phyloP scores from a whole-genome alignment of 2,329 filamentous ascomycete genomes.

The Colletotrichum neosansevieriae region DNA sequence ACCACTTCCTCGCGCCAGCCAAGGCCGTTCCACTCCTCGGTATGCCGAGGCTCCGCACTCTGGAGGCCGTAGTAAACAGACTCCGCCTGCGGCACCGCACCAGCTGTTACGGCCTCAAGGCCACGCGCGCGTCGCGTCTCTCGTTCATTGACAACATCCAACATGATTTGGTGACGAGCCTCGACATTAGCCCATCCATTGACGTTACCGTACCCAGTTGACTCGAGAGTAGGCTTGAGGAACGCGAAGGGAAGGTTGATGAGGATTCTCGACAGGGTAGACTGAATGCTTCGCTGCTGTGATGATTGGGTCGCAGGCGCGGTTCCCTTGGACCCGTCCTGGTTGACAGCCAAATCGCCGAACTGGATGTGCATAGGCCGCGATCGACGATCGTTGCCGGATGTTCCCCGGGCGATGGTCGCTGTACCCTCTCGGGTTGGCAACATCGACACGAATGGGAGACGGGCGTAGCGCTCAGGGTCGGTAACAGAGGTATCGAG shows the following conservation, averaged over 20 bases:
- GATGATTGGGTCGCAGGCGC: constrained; percentile 1
- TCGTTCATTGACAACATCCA: constrained; percentile 66
- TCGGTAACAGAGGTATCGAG: constrained; percentile 62
- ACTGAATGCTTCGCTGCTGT: constrained; percentile 49
- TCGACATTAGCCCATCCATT: constrained; percentile 63
- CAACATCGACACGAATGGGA: constrained; percentile 59
- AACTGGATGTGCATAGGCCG: constrained; percentile 76
- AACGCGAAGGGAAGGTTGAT: constrained; percentile 77
- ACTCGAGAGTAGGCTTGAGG: constrained; percentile 75
- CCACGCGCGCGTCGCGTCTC: constrained; percentile 65
- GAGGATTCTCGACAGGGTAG: constrained; percentile 73
- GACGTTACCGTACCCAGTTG: constrained; percentile 64
- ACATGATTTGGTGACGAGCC: constrained; percentile 61
- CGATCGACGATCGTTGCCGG: constrained; percentile 56
- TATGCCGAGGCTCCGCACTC: constrained; percentile 53
- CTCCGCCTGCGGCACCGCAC: constrained; percentile 50
- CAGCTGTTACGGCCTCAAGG: constrained; percentile 56
- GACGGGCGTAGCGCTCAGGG: constrained; percentile 54
- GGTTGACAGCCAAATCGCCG: constrained; percentile 68
- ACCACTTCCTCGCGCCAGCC: constrained; percentile 63
- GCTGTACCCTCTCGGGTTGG: constrained; percentile 46
- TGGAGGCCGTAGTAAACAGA: constrained; percentile 52
- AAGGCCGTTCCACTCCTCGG: constrained; percentile 59
- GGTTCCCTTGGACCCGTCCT: constrained; percentile 48
- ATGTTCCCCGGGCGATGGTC: constrained; percentile 54